Percentiles rank a stretch among this genome's conserved stretches.
Conservation (phyloP, 192 early-diverging fungal genomes). For the Obelidium mucronatum region DNA sequence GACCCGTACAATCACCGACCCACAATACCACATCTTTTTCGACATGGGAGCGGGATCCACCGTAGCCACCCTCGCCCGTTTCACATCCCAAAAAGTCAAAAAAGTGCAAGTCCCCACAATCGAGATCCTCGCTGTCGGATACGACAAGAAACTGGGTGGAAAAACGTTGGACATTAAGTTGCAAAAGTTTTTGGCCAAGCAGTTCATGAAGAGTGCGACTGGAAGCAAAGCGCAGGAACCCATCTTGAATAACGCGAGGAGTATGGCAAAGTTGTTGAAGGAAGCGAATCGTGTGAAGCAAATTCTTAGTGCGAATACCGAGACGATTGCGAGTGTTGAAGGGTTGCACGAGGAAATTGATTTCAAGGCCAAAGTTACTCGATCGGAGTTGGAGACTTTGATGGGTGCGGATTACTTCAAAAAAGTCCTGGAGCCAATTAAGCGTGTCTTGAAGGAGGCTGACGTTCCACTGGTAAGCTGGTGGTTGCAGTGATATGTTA, state of each 20-base stretch:
- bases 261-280: slow-evolving; percentile 88
- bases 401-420: slow-evolving; percentile 66
- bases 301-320: slow-evolving; percentile 93
- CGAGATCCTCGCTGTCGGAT: slow-evolving; percentile 82
- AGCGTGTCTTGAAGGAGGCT: slow-evolving; percentile 72
- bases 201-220: slow-evolving; percentile 73
- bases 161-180: slow-evolving; percentile 84
- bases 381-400: slow-evolving; percentile 80
- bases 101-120: slow-evolving; percentile 60
- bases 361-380: slow-evolving; percentile 79
- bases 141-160: slow-evolving; percentile 87
- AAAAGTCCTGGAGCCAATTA: slow-evolving; percentile 78
- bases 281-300: slow-evolving; percentile 97
- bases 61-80: slow-evolving; percentile 84
- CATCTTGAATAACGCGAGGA: slow-evolving; percentile 53
- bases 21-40: slow-evolving; percentile 88
- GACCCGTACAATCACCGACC: slow-evolving; percentile 68
- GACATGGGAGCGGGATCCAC: slow-evolving; percentile 98
- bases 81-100: slow-evolving; percentile 68
- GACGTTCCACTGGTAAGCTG: slow-evolving; percentile 36
- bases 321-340: slow-evolving; percentile 88
- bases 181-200: slow-evolving; percentile 79
- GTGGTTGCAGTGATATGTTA: background rate
- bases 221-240: slow-evolving; percentile 21
- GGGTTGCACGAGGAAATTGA: slow-evolving; percentile 85